Conservation (phyloP, 805 yeast species). For the Candida ascalaphidarum region DNA sequence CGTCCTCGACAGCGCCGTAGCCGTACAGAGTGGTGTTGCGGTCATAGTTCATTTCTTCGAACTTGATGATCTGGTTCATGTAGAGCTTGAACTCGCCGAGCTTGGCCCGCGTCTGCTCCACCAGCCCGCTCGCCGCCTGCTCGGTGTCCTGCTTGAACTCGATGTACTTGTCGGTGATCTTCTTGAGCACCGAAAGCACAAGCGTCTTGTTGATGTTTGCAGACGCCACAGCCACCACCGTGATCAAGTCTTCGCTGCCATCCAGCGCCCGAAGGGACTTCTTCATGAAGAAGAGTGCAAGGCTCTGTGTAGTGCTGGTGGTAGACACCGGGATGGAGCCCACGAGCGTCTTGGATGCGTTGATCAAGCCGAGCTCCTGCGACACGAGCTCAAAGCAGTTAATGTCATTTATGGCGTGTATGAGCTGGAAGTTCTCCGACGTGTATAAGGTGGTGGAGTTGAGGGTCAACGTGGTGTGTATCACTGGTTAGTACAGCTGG, state of each 20-base stretch:
- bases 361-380: conserved; percentile 46
- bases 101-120: conserved; percentile 11
- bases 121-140: conserved; percentile 2
- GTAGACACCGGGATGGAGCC: conserved; percentile 28
- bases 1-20: conserved; percentile 22
- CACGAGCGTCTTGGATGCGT: conserved; percentile 35
- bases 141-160: conserved; percentile 27
- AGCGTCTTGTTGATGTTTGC: conserved; percentile 36
- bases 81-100: conserved; percentile 46
- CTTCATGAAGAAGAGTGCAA: conserved; percentile 42
- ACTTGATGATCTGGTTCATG: conserved; percentile 48
- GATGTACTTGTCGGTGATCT: conserved; percentile 41
- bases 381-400: conserved; percentile 48
- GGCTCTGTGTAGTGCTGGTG: conserved; percentile 18
- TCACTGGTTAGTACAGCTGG: conserved; percentile 25
- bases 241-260: conserved; percentile 41
- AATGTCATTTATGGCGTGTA: conserved; percentile 31
- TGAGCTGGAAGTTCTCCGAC: conserved; percentile 40
- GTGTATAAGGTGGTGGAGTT: conserved; percentile 57
- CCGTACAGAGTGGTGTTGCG: conserved; percentile 22
- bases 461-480: conserved; percentile 39
- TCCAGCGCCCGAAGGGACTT: conserved; percentile 29
- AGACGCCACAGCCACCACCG: conserved; percentile 42
- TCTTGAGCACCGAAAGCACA: conserved; percentile 39
- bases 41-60: conserved; percentile 40